phyloP scores from a whole-genome alignment of 306 rosid species.

The Spatholobus suberectus region DNA sequence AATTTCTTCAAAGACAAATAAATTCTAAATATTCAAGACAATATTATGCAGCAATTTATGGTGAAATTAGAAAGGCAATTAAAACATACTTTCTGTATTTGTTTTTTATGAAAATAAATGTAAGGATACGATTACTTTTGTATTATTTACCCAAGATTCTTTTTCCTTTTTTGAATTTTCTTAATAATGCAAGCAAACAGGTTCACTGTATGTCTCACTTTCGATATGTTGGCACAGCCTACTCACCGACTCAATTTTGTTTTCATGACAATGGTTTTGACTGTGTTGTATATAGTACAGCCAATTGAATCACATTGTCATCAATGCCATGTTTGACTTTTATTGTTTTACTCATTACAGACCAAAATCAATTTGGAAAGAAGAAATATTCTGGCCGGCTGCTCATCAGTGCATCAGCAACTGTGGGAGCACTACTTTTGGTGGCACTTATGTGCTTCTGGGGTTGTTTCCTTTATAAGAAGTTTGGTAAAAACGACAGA shows the following conservation, averaged over 20 bases:
- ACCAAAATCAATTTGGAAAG: conserved; percentile 65
- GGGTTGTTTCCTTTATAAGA: conserved; percentile 97
- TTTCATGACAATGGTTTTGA: conserved; percentile 22
- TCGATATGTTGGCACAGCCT: conserved; percentile 16
- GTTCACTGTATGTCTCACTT: conserved; percentile 20
- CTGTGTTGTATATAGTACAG: neutral
- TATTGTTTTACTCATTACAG: conserved; percentile 50
- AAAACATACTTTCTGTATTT: neutral
- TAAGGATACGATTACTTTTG: neutral
- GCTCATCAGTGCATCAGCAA: conserved; percentile 97
- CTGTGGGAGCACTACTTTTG: conserved; percentile 96
- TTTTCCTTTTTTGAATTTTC: conserved; percentile 5
- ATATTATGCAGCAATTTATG: neutral
- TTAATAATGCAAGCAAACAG: conserved; percentile 16
- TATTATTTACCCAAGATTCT: conserved; percentile 3
- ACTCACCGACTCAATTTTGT: conserved; percentile 3
- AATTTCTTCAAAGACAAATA: conserved; percentile 11
- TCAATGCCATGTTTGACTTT: conserved; percentile 28
- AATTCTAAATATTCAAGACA: neutral
- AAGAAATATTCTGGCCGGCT: conserved; percentile 91
- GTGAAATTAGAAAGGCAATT: conserved; percentile 16
- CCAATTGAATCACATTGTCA: conserved; percentile 30
- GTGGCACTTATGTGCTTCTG: conserved; percentile 99
- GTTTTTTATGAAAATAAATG: conserved; percentile 22
- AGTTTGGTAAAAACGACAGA: conserved; percentile 80